Conservation (phyloP, 495 filamentous ascomycete genomes). For the Durotheca rogersii region DNA sequence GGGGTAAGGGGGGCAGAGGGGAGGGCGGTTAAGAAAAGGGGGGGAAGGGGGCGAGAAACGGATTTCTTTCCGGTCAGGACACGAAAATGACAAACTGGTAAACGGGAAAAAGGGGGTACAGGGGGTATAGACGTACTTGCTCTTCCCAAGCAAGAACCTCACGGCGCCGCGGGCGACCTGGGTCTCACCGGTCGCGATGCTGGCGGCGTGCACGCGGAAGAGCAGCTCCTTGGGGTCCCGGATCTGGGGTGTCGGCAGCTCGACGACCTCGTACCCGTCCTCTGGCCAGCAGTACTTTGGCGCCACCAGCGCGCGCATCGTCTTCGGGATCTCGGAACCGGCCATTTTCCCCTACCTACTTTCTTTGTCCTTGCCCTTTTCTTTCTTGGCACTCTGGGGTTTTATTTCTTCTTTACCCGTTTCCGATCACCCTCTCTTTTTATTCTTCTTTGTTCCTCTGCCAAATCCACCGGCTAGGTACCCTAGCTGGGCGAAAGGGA, state of each 20-base stretch:
- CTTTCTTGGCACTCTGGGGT: no score
- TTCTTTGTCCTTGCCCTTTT: background rate
- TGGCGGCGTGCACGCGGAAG: constrained; percentile 52
- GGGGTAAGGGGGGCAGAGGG: no score
- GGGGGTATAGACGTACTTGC: constrained; percentile 20
- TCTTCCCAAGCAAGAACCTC: constrained; percentile 18
- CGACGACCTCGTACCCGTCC: constrained; percentile 44
- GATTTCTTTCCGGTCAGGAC: no score
- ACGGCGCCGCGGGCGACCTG: constrained; percentile 42
- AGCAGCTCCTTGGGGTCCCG: constrained; percentile 47
- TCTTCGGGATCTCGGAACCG: constrained; percentile 26
- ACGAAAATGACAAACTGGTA: no score
- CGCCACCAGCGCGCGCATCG: constrained; percentile 52
- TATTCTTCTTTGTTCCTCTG: no score
- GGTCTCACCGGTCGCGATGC: constrained; percentile 53
- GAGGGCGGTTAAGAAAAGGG: background rate
- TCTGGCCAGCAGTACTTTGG: constrained; percentile 44
- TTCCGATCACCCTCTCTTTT: no score
- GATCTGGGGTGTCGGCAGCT: constrained; percentile 48
- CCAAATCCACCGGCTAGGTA: no score
- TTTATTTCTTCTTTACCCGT: no score
- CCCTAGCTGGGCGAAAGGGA: no score
- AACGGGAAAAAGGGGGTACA: no score
- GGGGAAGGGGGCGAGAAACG: no score
- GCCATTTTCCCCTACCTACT: background rate